Base-by-base conservation (phyloP, 139 green algal genomes). In the Asterochloris sp. region DNA sequence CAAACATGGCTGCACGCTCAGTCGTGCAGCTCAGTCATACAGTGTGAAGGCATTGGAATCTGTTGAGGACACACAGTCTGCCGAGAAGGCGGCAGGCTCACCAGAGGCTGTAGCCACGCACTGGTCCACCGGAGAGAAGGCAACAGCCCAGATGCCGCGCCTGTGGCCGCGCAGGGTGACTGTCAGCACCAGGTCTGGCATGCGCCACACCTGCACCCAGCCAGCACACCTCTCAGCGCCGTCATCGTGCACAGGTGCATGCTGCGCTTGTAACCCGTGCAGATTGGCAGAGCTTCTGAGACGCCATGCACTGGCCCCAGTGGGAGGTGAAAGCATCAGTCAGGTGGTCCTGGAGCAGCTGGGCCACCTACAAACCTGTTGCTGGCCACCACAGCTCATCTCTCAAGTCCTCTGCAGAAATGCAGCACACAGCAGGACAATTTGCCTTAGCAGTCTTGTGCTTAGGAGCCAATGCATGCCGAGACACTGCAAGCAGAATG, bases 81-180 rank as follows among this genome's bases (percentile, higher is more conserved):
- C 26, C 60, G 54, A 28, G 12, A 63, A n/a, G 28, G 38, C 11
- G 21, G 28, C 17, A 15, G n/a, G 74, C 27, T n/a, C 17, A 23
- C 61, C 62, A 27, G 62, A 82, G 78, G 64, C 28, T 62, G 77
- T 81, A 62, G 63, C 62, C n/a, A 79, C 62, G 0, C 92, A 89
- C 62, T 93, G 89, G 78, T 99, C 96, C 17, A 97, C 87, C 10
- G 95, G 94, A 0, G 94, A 96, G 84, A 99, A 99, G 63, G 90
- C 84, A 38, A 96, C 91, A 24, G 86, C 90, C 97, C 97, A 99
- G n/a, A 99, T 91, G 19, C 96, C 97, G 0, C 96, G 88, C 86
- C 93, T 94, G 91, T 99, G 97, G 12, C 97, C 97, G 28, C 85
- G 83, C 28, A 98, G 85, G 13, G 86, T 92, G 0, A 78, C 26